Base-by-base conservation (phyloP, 441 rosid genomes). In the Adansonia gregorii region DNA sequence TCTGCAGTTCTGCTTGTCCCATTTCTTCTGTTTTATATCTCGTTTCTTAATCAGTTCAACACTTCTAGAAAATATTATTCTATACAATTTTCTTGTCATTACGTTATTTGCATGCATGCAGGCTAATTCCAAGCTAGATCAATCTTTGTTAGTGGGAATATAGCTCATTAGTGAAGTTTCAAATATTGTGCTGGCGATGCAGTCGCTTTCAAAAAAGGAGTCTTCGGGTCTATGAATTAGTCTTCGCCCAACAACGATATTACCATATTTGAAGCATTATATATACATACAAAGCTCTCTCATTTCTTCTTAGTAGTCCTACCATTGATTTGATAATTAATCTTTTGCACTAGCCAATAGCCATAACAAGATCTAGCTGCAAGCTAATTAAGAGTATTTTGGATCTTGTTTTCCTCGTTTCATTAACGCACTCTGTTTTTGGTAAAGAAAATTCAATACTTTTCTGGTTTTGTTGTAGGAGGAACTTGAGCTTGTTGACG, bases 401-500 rank as follows among this genome's bases (percentile, higher is more conserved):
- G 4, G 39, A 35, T 35, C 56, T 71, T 52, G 65, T 78, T 69
- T 22, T 20, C 52, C 10, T 19, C 31, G 31, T 11, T 39, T 73
- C 63, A 1, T 70, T 22, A 43, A 48, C 2, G 27, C n/a, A 8
- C 39, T 35, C 39, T 35, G 39, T 35, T 76, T 45, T 7, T 1
- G 46, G 8, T 15, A 3, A 39, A 41, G 22, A 2, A 52, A 27
- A 52, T 76, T 51, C 3, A 3, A 1, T 80, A 10, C n/a, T 75
- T 35, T 66, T 61, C 11, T 52, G 76, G 10, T 75, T 74, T n/a
- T 8, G 9, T 78, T 83, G 76, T 64, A 87, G 93, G 90, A 88
- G 76, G 82, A 84, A 75, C 31, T 14, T 19, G 92, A 83, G 78
- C 41, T 84, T 46, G 79, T 86, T 51, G 83, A 84, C 69, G 92